phyloP scores from a whole-genome alignment of 2,329 filamentous ascomycete genomes.

The Trichoderma pleuroti region DNA sequence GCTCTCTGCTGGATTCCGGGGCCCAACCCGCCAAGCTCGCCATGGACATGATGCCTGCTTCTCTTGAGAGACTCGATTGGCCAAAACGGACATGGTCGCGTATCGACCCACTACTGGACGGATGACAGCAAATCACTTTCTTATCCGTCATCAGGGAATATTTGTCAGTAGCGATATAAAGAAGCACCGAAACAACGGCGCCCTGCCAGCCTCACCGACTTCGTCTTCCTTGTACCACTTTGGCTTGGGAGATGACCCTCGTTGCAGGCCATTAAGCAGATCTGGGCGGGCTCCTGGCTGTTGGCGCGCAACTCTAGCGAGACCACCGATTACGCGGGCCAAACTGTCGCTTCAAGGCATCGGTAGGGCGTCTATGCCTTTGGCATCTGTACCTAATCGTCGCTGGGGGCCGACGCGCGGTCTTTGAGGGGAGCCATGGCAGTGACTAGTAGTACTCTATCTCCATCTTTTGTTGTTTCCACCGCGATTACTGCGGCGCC shows the following conservation, averaged over 20 bases:
- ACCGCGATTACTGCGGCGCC: conserved; percentile 25
- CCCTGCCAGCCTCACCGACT: conserved; percentile 13
- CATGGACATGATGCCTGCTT: conserved; percentile 5
- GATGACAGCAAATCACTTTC: conserved; percentile 15
- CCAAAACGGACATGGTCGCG: neutral
- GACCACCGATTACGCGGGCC: neutral
- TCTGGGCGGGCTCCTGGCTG: neutral
- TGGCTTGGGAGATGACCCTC: neutral
- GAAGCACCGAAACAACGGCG: neutral
- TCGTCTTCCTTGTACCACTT: conserved; percentile 1
- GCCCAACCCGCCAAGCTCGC: neutral
- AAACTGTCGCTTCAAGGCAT: neutral
- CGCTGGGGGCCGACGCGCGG: neutral
- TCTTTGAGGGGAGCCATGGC: conserved; percentile 2
- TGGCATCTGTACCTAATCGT: neutral
- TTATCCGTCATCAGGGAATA: conserved; percentile 13
- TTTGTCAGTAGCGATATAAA: conserved; percentile 12
- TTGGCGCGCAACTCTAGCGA: neutral
- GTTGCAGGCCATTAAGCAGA: neutral
- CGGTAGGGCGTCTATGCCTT: conserved; percentile 2
- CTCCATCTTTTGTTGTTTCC: neutral
- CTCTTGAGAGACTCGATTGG: conserved; percentile 7
- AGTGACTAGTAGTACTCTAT: conserved; percentile 10
- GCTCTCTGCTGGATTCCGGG: neutral
- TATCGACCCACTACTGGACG: conserved; percentile 10